Evolutionary conservation across 1,284 basidiomycete species (phyloP).

Genomic region (Ganoderma meredithae): DNA sequence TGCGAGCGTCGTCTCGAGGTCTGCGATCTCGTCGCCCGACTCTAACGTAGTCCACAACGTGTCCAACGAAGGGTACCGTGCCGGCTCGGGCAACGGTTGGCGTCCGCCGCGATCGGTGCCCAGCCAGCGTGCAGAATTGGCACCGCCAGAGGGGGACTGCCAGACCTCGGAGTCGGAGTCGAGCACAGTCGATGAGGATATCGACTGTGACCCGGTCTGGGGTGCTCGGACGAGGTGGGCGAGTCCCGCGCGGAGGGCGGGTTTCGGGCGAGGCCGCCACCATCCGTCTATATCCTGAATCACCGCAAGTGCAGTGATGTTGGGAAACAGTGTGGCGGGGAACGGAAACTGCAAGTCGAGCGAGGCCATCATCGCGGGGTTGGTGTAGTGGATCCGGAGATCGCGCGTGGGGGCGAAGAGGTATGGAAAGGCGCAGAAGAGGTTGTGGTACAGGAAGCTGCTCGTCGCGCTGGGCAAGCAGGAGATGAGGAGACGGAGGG

Average conservation of each 20-base stretch:
- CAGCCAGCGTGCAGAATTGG: no score
- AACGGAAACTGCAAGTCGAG: not conserved
- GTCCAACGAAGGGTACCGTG: not conserved
- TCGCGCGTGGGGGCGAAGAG: not conserved
- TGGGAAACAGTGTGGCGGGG: not conserved
- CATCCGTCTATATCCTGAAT: not conserved
- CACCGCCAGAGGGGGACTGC: no score
- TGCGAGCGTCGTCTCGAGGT: not conserved
- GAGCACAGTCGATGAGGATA: no score
- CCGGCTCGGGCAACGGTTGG: no score
- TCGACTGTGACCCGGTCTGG: not conserved
- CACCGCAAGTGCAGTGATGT: not conserved
- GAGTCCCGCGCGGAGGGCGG: not conserved
- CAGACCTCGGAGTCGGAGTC: no score
- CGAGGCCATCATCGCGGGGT: not conserved
- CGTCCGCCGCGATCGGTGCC: no score
- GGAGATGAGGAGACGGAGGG: not conserved
- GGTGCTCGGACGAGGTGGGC: not conserved
- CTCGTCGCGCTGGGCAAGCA: no score
- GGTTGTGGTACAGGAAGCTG: not conserved
- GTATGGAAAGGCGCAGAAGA: no score
- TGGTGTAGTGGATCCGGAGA: not conserved
- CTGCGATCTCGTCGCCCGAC: not conserved
- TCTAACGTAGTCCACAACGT: not conserved
- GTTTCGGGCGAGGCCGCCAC: not conserved